phyloP scores from a whole-genome alignment of 371 early-diverging fungal genomes.

The Mortierella sp. region DNA sequence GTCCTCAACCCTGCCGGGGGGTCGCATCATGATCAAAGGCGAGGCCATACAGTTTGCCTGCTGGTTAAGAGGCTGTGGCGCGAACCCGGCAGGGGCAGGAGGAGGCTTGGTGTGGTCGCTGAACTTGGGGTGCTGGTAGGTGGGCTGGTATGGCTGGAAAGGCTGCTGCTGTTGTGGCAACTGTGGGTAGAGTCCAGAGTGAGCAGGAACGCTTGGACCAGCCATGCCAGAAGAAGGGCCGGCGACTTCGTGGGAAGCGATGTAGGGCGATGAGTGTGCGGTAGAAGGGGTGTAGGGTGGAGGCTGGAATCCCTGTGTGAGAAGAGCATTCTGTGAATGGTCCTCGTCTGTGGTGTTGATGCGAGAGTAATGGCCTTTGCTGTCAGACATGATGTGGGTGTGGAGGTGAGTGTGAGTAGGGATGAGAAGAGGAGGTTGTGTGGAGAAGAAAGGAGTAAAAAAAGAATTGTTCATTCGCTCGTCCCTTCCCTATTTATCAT shows the following conservation, averaged over 20 bases:
- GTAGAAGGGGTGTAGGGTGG: slow-evolving; percentile 57
- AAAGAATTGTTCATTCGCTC: not conserved
- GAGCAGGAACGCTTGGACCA: slow-evolving; percentile 16
- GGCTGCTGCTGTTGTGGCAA: slow-evolving; percentile 15
- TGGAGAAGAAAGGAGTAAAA: not conserved
- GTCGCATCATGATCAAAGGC: slow-evolving; percentile 24
- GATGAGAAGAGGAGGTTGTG: not conserved
- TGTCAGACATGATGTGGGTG: slow-evolving; percentile 45
- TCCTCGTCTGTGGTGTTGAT: slow-evolving; percentile 25
- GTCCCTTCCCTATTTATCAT: not conserved
- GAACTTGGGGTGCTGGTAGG: slow-evolving; percentile 35
- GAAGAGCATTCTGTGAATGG: slow-evolving; percentile 11
- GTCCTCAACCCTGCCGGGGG: slow-evolving; percentile 34
- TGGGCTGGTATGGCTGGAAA: slow-evolving; percentile 25
- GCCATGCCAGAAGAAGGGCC: slow-evolving; percentile 11
- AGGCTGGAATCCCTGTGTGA: slow-evolving; percentile 39
- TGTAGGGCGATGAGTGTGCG: slow-evolving; percentile 40
- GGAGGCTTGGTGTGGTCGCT: slow-evolving; percentile 38
- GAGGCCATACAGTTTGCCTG: slow-evolving; percentile 15
- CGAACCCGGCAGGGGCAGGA: slow-evolving; percentile 8
- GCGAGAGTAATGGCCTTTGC: slow-evolving; percentile 42
- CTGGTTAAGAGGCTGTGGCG: not conserved
- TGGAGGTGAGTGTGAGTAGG: not conserved
- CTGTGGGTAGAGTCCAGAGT: slow-evolving; percentile 29
- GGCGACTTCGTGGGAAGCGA: slow-evolving; percentile 30